Percentiles rank a stretch among this genome's conserved stretches.
phyloP scores from a whole-genome alignment of 352 stramenopile species.

The Phytophthora lateralis region DNA sequence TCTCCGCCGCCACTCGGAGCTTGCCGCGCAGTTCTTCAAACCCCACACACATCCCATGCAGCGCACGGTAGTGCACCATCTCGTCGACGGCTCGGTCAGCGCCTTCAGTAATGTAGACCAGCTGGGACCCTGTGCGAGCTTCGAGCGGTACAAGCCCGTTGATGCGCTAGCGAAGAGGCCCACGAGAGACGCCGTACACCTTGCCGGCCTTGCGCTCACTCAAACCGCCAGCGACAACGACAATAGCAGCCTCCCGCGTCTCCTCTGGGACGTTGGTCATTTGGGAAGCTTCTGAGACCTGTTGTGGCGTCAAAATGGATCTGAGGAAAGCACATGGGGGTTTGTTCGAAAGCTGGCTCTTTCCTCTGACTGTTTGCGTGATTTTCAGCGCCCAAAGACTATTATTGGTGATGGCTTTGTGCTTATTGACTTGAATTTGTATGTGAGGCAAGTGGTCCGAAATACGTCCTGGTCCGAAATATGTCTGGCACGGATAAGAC shows the following conservation, averaged over 20 bases:
- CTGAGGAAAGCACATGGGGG: not conserved
- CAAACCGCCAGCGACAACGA: not conserved
- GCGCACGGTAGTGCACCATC: conserved; percentile 1
- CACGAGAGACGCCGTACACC: not conserved
- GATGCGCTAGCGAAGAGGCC: not conserved
- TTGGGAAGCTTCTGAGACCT: not conserved
- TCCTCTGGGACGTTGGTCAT: not conserved
- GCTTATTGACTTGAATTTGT: conserved; percentile 17
- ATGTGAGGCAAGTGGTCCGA: conserved; percentile 1
- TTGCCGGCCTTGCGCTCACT: conserved; percentile 7
- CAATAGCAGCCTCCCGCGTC: conserved; percentile 1
- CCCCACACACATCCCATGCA: conserved; percentile 1
- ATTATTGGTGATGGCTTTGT: not conserved
- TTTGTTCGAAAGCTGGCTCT: not conserved
- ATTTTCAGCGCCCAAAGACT: not conserved
- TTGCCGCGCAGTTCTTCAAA: not conserved
- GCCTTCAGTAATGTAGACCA: conserved; percentile 15
- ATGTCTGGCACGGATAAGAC: conserved; percentile 8
- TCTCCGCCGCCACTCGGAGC: not conserved
- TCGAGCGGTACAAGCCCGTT: conserved; percentile 6
- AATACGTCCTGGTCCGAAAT: conserved; percentile 7
- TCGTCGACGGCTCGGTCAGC: conserved; percentile 5
- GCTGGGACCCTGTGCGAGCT: not conserved
- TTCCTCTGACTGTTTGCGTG: not conserved
- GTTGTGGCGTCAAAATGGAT: not conserved